These are phyloP conservation scores for Globisporangium nagaii DNA, from an alignment of 352 stramenopile species.

Conservation along the genomic window DNA sequence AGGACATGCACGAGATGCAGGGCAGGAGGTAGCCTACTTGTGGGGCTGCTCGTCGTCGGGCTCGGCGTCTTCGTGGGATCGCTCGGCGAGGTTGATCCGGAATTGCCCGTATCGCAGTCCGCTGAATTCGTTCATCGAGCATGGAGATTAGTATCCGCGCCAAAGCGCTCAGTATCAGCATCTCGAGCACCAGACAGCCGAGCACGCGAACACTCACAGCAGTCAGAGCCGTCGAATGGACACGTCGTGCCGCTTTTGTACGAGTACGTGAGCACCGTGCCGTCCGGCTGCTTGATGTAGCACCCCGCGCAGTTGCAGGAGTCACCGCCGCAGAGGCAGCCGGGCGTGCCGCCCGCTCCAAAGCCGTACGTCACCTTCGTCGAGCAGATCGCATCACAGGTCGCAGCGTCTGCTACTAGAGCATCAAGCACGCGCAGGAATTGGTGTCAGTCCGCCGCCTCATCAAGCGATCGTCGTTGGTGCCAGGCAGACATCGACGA, in stretches of 20 bases:
- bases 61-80: neutral
- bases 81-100: neutral
- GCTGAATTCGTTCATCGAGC: neutral
- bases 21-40: constrained; percentile 7
- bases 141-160: neutral
- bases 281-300: constrained; percentile 20
- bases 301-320: constrained; percentile 38
- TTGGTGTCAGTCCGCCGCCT: neutral
- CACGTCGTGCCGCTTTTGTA: constrained; percentile 7
- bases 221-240: neutral
- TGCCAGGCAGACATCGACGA: too few relatives aligned
- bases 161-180: neutral
- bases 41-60: neutral
- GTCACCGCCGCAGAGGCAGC: constrained; percentile 21
- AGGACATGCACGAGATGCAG: neutral
- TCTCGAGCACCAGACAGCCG: neutral
- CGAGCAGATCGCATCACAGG: constrained; percentile 32
- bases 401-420: constrained; percentile 9
- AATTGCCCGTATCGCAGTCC: neutral
- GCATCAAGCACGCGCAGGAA: neutral
- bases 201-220: constrained; percentile 8
- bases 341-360: constrained; percentile 14
- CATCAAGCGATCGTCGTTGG: too few relatives aligned
- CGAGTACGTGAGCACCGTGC: constrained; percentile 22
- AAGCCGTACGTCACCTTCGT: constrained; percentile 37